phyloP scores from a whole-genome alignment of 805 yeast genomes.

The Metschnikowia gelsemii region DNA sequence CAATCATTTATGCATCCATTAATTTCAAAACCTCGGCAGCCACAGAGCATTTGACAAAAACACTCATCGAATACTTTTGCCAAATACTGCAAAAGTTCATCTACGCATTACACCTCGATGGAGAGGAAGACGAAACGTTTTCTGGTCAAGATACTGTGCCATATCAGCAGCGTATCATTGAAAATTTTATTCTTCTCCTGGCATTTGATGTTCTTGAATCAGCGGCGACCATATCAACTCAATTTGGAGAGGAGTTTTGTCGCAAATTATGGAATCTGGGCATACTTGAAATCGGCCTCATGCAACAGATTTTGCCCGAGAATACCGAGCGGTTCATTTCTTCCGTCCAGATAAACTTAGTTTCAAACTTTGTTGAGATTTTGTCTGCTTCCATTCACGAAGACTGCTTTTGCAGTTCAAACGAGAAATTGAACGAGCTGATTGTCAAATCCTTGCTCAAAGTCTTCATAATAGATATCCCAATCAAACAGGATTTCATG shows the following conservation, averaged over 20 bases:
- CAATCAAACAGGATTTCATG: slow-evolving; percentile 40
- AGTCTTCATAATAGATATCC: slow-evolving; percentile 42
- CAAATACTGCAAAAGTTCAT: slow-evolving; percentile 22
- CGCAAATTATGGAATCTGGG: slow-evolving; percentile 29
- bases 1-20: slow-evolving; percentile 54
- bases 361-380: slow-evolving; percentile 54
- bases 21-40: slow-evolving; percentile 65
- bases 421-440: slow-evolving; percentile 7
- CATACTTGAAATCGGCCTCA: slow-evolving; percentile 29
- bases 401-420: slow-evolving; percentile 9
- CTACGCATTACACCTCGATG: slow-evolving; percentile 25
- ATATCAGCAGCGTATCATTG: slow-evolving; percentile 41
- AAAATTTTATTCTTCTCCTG: slow-evolving; percentile 49
- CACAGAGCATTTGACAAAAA: slow-evolving; percentile 29
- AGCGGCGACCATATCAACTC: slow-evolving; percentile 31
- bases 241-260: slow-evolving; percentile 24
- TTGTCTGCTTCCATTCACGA: slow-evolving; percentile 41
- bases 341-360: slow-evolving; percentile 46
- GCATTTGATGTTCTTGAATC: slow-evolving; percentile 58
- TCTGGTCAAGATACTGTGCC: slow-evolving; percentile 31
- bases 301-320: slow-evolving; percentile 46
- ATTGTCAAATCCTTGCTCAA: slow-evolving; percentile 33
- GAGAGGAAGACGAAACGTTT: slow-evolving; percentile 28
- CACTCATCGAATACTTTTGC: slow-evolving; percentile 20
- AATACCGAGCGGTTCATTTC: slow-evolving; percentile 44